These are phyloP conservation scores for Angomonas desouzai DNA, from an alignment of 208 protist species.

Conservation along the genomic window DNA sequence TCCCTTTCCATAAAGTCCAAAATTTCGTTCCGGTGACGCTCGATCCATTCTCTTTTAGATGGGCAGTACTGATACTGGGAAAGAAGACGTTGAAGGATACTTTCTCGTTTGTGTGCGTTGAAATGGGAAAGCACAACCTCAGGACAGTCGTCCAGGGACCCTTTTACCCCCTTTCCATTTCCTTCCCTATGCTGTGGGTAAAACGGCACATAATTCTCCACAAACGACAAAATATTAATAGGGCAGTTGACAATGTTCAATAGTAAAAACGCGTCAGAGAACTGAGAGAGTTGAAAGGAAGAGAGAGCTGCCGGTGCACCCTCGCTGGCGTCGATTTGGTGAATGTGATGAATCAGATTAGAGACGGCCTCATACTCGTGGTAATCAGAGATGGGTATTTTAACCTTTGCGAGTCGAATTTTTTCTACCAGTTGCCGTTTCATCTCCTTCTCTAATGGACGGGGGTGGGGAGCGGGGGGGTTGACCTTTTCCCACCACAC, in stretches of 20 bases:
- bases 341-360: not conserved
- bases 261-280: slow-evolving; percentile 3
- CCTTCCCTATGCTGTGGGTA: not conserved
- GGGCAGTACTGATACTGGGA: not conserved
- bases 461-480: not conserved
- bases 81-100: not conserved
- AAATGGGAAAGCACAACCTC: not conserved
- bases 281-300: not conserved
- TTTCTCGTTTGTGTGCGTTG: slow-evolving; percentile 1
- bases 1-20: slow-evolving; percentile 5
- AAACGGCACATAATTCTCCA: not conserved
- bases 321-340: not conserved
- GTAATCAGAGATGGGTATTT: slow-evolving; percentile 1
- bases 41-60: not conserved
- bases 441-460: not conserved
- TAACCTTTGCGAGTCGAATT: not conserved
- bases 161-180: not conserved
- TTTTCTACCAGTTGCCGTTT: not conserved
- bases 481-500: slow-evolving; percentile 32
- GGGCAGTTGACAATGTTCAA: slow-evolving; percentile 5
- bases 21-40: not conserved
- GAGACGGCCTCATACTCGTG: not conserved
- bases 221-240: not conserved
- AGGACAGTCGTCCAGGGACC: not conserved
- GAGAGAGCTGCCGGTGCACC: not conserved